A percentile compares a stretch with the other conserved stretches of the same genome.
phyloP scores from a whole-genome alignment of 805 yeast species.

The Suhomyces sp. region DNA sequence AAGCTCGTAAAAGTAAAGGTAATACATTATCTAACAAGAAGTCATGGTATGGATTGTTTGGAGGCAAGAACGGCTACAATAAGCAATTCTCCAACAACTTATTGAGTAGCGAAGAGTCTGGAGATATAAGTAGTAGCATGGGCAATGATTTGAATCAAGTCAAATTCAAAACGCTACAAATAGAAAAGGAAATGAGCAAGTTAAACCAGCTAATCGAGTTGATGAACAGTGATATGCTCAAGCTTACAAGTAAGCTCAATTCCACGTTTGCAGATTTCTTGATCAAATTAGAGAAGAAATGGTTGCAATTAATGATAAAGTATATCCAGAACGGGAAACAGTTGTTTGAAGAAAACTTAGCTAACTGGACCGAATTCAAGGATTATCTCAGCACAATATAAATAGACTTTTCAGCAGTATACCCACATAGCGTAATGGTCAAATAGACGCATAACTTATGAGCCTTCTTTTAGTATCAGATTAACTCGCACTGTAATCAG shows the following conservation, averaged over 20 bases:
- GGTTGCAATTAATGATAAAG: constrained; percentile 37
- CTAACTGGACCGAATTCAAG: constrained; percentile 35
- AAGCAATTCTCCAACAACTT: constrained; percentile 10
- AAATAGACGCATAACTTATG: background rate
- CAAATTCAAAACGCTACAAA: constrained; percentile 29
- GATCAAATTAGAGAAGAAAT: constrained; percentile 38
- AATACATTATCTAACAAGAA: constrained; percentile 19
- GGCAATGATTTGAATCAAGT: constrained; percentile 12
- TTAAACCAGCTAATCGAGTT: constrained; percentile 47
- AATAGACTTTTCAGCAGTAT: background rate
- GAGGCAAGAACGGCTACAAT: constrained; percentile 35
- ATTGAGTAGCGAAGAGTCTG: constrained; percentile 11
- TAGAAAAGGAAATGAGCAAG: constrained; percentile 42
- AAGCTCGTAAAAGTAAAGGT: constrained; percentile 19
- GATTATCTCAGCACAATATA: constrained; percentile 6
- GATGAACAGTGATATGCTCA: constrained; percentile 41
- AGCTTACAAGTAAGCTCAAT: constrained; percentile 43
- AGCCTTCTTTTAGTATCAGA: background rate
- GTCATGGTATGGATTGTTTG: constrained; percentile 45
- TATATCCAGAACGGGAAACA: constrained; percentile 34
- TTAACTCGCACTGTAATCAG: background rate
- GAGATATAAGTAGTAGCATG: background rate
- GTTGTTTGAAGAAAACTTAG: constrained; percentile 29
- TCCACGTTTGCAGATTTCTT: constrained; percentile 36
- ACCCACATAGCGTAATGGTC: background rate